These are phyloP conservation scores for Thermoascus crustaceus DNA, from an alignment of 2,329 filamentous ascomycete genomes.

Conservation along the genomic window DNA sequence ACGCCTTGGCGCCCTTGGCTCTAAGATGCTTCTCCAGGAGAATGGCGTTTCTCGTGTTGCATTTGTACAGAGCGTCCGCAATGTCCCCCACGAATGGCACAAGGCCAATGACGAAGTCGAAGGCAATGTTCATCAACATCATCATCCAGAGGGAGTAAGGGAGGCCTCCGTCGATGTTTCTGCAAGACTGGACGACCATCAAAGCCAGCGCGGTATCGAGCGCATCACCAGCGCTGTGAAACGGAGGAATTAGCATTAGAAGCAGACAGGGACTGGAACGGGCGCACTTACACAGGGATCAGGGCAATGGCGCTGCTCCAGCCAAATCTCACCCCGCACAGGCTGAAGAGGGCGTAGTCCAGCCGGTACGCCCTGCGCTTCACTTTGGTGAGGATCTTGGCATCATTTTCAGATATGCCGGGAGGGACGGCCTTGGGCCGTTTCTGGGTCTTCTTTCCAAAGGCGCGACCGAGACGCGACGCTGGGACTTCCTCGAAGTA, in stretches of 20 bases:
- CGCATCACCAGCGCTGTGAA: conserved; percentile 60
- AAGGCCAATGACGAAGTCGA: conserved; percentile 43
- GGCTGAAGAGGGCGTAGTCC: conserved; percentile 75
- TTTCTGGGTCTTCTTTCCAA: conserved; percentile 67
- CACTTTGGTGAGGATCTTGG: conserved; percentile 72
- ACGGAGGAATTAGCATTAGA: conserved; percentile 56
- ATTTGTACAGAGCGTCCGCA: conserved; percentile 40
- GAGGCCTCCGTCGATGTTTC: conserved; percentile 68
- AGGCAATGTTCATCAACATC: conserved; percentile 72
- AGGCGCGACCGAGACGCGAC: conserved; percentile 57
- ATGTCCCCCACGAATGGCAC: conserved; percentile 45
- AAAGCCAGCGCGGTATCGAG: conserved; percentile 66
- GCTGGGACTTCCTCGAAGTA: conserved; percentile 79
- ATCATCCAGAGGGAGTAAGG: conserved; percentile 46
- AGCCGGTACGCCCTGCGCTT: conserved; percentile 78
- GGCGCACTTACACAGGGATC: conserved; percentile 63
- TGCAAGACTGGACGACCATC: conserved; percentile 65
- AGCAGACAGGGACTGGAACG: conserved; percentile 54
- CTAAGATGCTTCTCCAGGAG: conserved; percentile 38
- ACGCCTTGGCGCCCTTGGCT: conserved; percentile 30
- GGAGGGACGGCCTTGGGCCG: conserved; percentile 75
- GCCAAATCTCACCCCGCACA: conserved; percentile 75
- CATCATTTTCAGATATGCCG: conserved; percentile 76
- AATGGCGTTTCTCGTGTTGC: conserved; percentile 41
- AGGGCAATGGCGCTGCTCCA: conserved; percentile 83